A percentile compares a stretch with the other conserved stretches of the same genome.
phyloP scores from a whole-genome alignment of 2,329 filamentous ascomycete species.

The Alternaria arbusti region DNA sequence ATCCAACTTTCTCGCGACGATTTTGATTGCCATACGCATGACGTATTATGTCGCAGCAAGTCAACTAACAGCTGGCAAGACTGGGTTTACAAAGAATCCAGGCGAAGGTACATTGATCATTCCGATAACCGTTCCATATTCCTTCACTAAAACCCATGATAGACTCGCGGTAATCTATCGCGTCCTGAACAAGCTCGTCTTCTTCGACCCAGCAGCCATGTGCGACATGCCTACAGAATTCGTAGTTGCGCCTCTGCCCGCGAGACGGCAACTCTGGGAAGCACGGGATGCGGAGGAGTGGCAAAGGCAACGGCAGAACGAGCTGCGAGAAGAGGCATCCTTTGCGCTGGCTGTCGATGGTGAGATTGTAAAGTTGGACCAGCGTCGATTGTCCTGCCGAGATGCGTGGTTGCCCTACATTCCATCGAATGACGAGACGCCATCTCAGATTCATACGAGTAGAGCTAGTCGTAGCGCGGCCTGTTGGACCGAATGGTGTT shows the following conservation, averaged over 20 bases:
- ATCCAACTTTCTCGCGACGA: slow-evolving; percentile 1
- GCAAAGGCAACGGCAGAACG: slow-evolving; percentile 31
- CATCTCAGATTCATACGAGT: background rate
- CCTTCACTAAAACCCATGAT: background rate
- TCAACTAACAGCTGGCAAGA: slow-evolving; percentile 26
- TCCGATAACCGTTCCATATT: background rate
- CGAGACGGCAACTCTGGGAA: slow-evolving; percentile 55
- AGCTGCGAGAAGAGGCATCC: slow-evolving; percentile 26
- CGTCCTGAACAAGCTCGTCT: slow-evolving; percentile 53
- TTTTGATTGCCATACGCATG: background rate
- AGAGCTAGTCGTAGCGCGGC: slow-evolving; percentile 11
- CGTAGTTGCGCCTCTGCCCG: slow-evolving; percentile 52
- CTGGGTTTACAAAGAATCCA: slow-evolving; percentile 53
- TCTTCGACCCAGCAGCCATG: slow-evolving; percentile 50
- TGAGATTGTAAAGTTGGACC: slow-evolving; percentile 41
- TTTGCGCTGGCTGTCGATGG: slow-evolving; percentile 43
- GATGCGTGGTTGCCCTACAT: slow-evolving; percentile 13
- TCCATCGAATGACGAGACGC: background rate
- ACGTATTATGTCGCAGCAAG: background rate
- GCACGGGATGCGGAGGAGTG: slow-evolving; percentile 46
- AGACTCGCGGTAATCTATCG: slow-evolving; percentile 52
- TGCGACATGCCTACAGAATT: slow-evolving; percentile 48
- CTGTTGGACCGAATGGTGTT: slow-evolving; percentile 55
- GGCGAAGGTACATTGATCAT: slow-evolving; percentile 37
- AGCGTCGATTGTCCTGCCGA: slow-evolving; percentile 26